Conservation (phyloP, 2,329 filamentous ascomycete species). For the Pseudogymnoascus destructans region DNA sequence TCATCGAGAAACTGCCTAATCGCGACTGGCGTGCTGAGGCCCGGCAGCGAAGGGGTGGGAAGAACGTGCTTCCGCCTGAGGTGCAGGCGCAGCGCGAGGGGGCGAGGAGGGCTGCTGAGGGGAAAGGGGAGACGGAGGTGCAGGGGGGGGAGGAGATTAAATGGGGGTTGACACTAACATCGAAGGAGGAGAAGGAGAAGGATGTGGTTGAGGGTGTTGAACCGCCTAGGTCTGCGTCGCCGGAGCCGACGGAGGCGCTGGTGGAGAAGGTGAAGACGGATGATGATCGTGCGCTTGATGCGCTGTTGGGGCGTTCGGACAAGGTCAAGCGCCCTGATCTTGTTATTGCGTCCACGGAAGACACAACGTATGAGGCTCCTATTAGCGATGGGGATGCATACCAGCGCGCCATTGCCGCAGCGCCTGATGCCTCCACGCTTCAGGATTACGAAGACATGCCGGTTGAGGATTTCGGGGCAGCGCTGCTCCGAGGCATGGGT, state of each 20-base stretch:
- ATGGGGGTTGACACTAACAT: conserved; percentile 16
- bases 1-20: conserved; percentile 47
- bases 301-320: conserved; percentile 45
- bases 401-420: conserved; percentile 51
- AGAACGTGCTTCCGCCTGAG: conserved; percentile 42
- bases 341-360: conserved; percentile 34
- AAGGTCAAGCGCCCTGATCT: conserved; percentile 35
- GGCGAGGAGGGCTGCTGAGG: conserved; percentile 25
- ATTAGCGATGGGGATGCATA: conserved; percentile 56
- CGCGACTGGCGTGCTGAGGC: conserved; percentile 48
- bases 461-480: conserved; percentile 88
- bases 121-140: conserved; percentile 20
- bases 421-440: conserved; percentile 63
- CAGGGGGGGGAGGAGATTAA: conserved; percentile 20
- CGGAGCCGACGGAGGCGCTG: conserved; percentile 11
- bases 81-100: conserved; percentile 38
- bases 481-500: conserved; percentile 83
- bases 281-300: conserved; percentile 53
- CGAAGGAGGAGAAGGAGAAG: conserved; percentile 13
- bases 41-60: conserved; percentile 35
- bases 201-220: conserved; percentile 13
- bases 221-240: conserved; percentile 11
- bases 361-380: conserved; percentile 18
- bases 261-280: conserved; percentile 33
- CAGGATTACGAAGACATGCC: conserved; percentile 82